phyloP scores from a whole-genome alignment of 495 filamentous ascomycete species.

The Terfezia claveryi region DNA sequence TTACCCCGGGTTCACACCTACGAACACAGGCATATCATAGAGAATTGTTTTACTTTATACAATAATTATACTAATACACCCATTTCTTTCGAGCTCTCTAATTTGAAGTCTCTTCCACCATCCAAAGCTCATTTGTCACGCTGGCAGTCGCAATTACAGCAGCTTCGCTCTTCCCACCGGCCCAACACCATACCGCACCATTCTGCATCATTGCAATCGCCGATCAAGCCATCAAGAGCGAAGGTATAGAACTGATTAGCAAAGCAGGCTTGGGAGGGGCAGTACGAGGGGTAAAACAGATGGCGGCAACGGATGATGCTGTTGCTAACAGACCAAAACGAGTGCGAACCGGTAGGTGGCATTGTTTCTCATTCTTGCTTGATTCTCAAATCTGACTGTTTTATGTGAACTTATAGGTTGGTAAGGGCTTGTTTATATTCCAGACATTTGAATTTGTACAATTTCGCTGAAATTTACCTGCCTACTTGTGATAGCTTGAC shows the following conservation, averaged over 20 bases:
- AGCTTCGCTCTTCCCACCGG: neutral
- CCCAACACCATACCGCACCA: neutral
- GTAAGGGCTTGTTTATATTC: conserved; percentile 10
- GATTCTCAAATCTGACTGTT: conserved; percentile 8
- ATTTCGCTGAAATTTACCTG: neutral
- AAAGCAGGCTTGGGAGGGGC: neutral
- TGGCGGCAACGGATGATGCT: conserved; percentile 16
- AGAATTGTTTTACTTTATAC: too few relatives aligned
- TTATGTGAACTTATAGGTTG: conserved; percentile 12
- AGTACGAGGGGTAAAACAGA: neutral
- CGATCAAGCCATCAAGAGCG: neutral
- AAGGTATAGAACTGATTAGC: neutral
- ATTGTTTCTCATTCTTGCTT: conserved; percentile 1
- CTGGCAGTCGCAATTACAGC: neutral
- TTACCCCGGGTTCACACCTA: too few relatives aligned
- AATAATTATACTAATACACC: too few relatives aligned
- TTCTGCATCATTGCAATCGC: neutral
- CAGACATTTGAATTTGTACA: neutral
- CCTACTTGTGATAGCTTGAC: conserved; percentile 9
- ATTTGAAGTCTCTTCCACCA: too few relatives aligned
- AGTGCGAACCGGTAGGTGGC: conserved; percentile 20
- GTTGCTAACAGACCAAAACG: conserved; percentile 20
- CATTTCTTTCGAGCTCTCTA: too few relatives aligned
- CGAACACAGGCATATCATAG: too few relatives aligned
- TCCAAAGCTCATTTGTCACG: neutral